Conservation (phyloP, 805 yeast species). For the Myxozyma vanderwaltii region DNA sequence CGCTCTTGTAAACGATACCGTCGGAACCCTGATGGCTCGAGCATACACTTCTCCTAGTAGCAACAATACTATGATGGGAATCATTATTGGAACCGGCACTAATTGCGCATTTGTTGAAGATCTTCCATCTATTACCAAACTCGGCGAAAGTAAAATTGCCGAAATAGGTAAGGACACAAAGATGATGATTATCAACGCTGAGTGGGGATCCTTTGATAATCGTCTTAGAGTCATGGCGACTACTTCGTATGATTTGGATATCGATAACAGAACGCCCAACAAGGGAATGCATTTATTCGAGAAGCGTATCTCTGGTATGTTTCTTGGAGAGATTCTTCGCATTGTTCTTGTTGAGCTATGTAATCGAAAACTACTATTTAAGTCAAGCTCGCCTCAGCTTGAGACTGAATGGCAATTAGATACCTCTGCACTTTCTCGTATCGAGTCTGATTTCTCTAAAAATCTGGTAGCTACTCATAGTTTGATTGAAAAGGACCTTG, state of each 20-base stretch:
- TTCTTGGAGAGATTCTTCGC: conserved; percentile 78
- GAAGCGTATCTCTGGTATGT: conserved; percentile 37
- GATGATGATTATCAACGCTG: conserved; percentile 53
- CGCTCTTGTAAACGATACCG: conserved; percentile 94
- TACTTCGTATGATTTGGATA: conserved; percentile 71
- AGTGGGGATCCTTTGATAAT: conserved; percentile 98
- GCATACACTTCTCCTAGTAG: conserved; percentile 69
- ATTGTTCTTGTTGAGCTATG: conserved; percentile 67
- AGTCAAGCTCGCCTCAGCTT: conserved; percentile 36
- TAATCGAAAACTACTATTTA: conserved; percentile 57
- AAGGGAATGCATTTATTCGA: conserved; percentile 81
- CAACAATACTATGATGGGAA: conserved; percentile 75
- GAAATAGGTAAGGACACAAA: background rate
- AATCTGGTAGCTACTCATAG: conserved; percentile 50
- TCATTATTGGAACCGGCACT: conserved; percentile 96
- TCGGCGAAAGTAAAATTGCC: conserved; percentile 51
- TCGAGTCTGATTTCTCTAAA: conserved; percentile 82
- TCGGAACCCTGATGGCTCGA: conserved; percentile 87
- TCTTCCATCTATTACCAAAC: conserved; percentile 70
- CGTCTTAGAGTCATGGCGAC: conserved; percentile 71
- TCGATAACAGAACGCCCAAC: conserved; percentile 76
- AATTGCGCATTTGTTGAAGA: conserved; percentile 92
- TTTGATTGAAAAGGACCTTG: conserved; percentile 68
- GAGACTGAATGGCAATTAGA: conserved; percentile 75
- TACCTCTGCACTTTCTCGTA: conserved; percentile 80